A percentile compares a stretch with the other conserved stretches of the same genome.
phyloP scores from a whole-genome alignment of 2,329 filamentous ascomycete genomes.

The Botrytis aclada region DNA sequence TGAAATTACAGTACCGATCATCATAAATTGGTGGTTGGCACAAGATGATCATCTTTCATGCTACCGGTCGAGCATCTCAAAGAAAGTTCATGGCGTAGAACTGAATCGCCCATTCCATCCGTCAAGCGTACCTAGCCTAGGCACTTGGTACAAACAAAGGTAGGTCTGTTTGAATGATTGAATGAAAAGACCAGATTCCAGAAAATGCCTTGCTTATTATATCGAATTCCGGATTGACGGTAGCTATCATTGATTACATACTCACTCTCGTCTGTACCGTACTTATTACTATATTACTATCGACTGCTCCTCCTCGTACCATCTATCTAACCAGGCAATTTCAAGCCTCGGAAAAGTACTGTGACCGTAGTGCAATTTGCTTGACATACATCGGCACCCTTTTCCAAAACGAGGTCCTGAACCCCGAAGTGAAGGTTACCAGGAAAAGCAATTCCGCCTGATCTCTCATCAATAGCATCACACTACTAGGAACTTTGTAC shows the following conservation, averaged over 20 bases:
- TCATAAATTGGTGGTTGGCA: not conserved
- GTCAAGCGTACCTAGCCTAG: not conserved
- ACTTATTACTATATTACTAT: not conserved
- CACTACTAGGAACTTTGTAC: not conserved
- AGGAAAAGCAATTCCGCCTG: not conserved
- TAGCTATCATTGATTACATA: not conserved
- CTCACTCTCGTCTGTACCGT: not conserved
- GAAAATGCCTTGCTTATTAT: not conserved
- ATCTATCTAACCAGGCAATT: not conserved
- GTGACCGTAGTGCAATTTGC: not conserved
- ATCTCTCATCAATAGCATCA: not conserved
- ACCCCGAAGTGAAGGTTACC: not conserved
- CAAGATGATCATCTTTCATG: not conserved
- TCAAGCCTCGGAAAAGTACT: not conserved
- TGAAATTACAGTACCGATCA: conserved; percentile 4
- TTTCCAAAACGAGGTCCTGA: not conserved
- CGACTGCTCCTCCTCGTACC: not conserved
- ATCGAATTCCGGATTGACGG: not conserved
- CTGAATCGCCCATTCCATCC: not conserved
- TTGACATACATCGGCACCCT: not conserved
- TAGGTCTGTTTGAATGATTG: no score
- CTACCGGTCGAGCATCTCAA: not conserved
- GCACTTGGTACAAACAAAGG: no score
- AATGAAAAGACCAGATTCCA: not conserved
- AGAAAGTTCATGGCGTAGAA: conserved; percentile 6